Base-by-base conservation (phyloP, 108 stramenopile species). In the Nitzschia sp. region DNA sequence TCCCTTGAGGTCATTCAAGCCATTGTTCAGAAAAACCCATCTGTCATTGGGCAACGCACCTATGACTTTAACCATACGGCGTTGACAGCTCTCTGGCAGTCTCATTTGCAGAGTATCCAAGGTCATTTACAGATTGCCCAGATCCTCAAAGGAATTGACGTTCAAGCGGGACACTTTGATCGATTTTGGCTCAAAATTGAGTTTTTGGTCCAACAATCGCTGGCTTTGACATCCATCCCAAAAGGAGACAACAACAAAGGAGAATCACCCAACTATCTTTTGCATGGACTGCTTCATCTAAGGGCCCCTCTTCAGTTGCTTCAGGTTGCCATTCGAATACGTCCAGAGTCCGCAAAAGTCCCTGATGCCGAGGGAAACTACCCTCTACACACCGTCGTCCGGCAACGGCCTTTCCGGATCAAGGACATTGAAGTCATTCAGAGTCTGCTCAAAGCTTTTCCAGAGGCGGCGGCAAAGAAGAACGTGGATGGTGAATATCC, bases 121-220 rank as follows among this genome's bases (percentile, higher is more conserved):
- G 68, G 63, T 11, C 55, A 57, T 29, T 56, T 76, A 56, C 56
- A 65, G 21, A 63, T 76, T 59, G 75, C 75, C 9, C 51, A 50
- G 26, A 70, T 76, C 52, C 57, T 76, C 12, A 63, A 65, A 40
- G 75, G 69, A 39, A 50, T 67, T 10, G 17, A 29, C 41, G 69
- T 69, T 0, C 41, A 48, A 0, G 69, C 48, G 59, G 17, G 24
- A 2, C 76, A 73, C 52, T 83, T 83, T 60, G 56, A 59, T 14
- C 68, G 73, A 25, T 83, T 83, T 51, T 78, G 73, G 73, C 56
- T 58, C 10, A 83, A 83, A 48, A 65, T 68, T 21, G 46, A 37
- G 3, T 75, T 75, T 54, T 51, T 83, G 39, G 76, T 72, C 1
- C 17, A 29, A 10, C 57, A 70, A 58, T 29, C 42, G 9, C 55